Conservation (phyloP, 306 rosid species). For the Pterocarpus santalinus region DNA sequence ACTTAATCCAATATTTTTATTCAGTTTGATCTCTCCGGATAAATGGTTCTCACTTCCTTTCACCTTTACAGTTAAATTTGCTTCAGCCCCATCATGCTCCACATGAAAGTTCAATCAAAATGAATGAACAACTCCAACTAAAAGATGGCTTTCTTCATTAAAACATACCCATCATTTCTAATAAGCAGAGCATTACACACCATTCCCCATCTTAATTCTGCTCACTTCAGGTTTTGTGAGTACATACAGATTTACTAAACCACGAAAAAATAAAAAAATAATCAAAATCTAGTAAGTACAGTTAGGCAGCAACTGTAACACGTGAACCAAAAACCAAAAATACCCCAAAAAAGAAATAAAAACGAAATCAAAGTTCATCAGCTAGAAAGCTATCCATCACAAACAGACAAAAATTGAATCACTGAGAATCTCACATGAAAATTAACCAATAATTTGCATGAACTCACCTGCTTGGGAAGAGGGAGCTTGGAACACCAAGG, state of each 20-base stretch:
- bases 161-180: background rate
- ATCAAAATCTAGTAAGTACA: background rate
- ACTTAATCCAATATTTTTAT: background rate
- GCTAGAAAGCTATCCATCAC: background rate
- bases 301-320: background rate
- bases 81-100: background rate
- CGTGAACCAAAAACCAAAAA: background rate
- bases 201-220: slow-evolving; percentile 10
- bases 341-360: background rate
- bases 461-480: slow-evolving; percentile 38
- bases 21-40: background rate
- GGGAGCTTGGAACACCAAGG: background rate
- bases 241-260: background rate
- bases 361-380: background rate
- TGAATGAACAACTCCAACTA: background rate
- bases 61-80: background rate
- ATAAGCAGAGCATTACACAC: background rate
- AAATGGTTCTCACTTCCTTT: background rate
- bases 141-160: background rate
- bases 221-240: background rate
- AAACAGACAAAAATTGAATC: background rate
- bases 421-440: background rate
- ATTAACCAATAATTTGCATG: slow-evolving; percentile 22
- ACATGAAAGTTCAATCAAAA: background rate
- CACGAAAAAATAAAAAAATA: background rate